Evolutionary conservation across 768 basidiomycete genomes (phyloP).

Genomic region (Termitomyces sp.): DNA sequence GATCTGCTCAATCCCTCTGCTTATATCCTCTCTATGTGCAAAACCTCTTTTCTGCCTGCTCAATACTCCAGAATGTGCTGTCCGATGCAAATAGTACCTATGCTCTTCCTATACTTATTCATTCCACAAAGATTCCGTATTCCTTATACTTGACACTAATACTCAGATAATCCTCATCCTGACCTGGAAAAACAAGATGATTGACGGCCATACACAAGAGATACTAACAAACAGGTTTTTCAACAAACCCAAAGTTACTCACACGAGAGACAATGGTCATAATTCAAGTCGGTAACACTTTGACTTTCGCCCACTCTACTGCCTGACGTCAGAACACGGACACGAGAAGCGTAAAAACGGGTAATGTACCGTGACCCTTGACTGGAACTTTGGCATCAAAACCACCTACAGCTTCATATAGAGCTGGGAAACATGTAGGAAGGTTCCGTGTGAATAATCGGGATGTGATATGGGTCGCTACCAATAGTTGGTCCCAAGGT

Average conservation of each 20-base stretch:
- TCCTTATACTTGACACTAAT: constrained; percentile 29
- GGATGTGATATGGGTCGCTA: background rate
- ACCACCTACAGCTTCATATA: background rate
- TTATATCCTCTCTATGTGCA: too few relatives aligned
- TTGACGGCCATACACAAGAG: background rate
- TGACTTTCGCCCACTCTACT: constrained; percentile 22
- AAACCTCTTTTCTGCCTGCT: too few relatives aligned
- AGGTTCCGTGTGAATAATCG: background rate
- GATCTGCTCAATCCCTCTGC: too few relatives aligned
- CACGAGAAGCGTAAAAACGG: too few relatives aligned
- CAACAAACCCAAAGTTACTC: constrained; percentile 31
- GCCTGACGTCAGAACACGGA: background rate
- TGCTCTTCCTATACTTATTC: too few relatives aligned
- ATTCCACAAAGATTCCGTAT: too few relatives aligned
- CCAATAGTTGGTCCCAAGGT: background rate
- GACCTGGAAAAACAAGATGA: constrained; percentile 14
- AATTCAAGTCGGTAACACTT: constrained; percentile 16
- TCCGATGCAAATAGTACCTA: too few relatives aligned
- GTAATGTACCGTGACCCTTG: background rate
- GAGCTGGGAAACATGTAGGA: background rate
- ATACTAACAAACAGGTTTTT: constrained; percentile 26
- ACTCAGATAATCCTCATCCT: constrained; percentile 23
- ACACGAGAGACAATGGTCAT: constrained; percentile 27
- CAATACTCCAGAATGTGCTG: too few relatives aligned
- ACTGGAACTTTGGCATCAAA: background rate